Evolutionary conservation across 345 rosid genomes (phyloP).

Genomic region (Acer campestre): DNA sequence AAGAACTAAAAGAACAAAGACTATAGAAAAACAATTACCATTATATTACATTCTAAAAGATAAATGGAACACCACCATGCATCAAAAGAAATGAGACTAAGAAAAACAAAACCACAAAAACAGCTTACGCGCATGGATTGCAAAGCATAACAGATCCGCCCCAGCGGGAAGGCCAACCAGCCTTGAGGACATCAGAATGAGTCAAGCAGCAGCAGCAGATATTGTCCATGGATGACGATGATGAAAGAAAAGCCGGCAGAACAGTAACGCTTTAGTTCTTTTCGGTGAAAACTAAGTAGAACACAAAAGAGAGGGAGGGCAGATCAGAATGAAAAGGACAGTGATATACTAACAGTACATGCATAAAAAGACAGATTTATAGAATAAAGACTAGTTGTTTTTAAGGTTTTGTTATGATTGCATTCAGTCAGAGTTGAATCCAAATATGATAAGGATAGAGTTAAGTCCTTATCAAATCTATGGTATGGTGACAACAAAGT

Average conservation of each 20-base stretch:
- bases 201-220: conserved; percentile 21
- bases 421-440: background rate
- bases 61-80: background rate
- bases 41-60: background rate
- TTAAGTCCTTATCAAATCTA: too few species aligned
- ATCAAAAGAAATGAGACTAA: background rate
- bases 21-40: background rate
- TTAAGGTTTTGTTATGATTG: conserved; percentile 9
- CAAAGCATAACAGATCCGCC: conserved; percentile 47
- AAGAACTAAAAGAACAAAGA: too few species aligned
- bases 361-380: background rate
- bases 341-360: background rate
- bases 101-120: background rate
- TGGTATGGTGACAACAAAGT: background rate
- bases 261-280: background rate
- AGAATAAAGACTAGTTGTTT: background rate
- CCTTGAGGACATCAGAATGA: conserved; percentile 10
- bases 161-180: conserved; percentile 41
- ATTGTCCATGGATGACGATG: background rate
- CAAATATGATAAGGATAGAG: background rate
- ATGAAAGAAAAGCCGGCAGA: background rate
- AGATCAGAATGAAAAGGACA: background rate
- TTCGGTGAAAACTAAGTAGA: background rate
- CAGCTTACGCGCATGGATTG: conserved; percentile 46
- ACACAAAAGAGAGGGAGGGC: background rate